Evolutionary conservation across 2,329 filamentous ascomycete genomes (phyloP), one percentile per base, ranked within the genome.

Genomic region (Cladosporium cucumerinum): DNA sequence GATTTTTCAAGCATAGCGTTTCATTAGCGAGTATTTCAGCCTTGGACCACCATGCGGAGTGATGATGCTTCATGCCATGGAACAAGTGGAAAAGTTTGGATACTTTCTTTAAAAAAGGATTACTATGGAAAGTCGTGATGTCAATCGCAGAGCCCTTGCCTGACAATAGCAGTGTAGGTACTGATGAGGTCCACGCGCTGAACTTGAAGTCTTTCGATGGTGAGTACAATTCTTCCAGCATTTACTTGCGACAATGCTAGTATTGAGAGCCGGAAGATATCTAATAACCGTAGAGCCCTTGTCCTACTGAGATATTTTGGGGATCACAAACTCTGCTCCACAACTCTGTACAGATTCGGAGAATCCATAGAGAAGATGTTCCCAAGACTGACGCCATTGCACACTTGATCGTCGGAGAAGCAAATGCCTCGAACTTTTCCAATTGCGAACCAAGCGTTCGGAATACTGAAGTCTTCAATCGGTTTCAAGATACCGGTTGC

Each of bases 401-500:
- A 57, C n/a, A 57, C 52, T 30, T 57, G 52, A 30, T 57, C 52
- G 12, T 57, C 21, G 21, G 52, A 34, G 52, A 57, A 57, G 28
- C 52, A 57, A 21, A 57, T 57, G 11, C 36, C 52, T 14, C 52
- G 52, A 30, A 57, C 30, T n/a, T 57, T 57, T 8, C 52, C 52
- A 57, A 30, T 34, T 1, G 30, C 52, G n/a, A 36, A 57, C 52
- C 52, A 57, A 7, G n/a, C 52, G 6, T 57, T n/a, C 30, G 75
- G 74, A 48, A 77, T 73, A 7, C n/a, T n/a, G 10, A 57, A 51
- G 6, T 36, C 12, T 8, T 39, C 64, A 1, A 61, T 66, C 10
- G 26, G 26, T 10, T 21, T 32, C 28, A 32, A 12, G 6, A 73
- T 51, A 4, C 72, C 76, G 7, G 71, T 73, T 12, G 74, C 74